A percentile compares a stretch with the other conserved stretches of the same genome.
Evolutionary conservation across 306 rosid species (phyloP).

Genomic region (Cucumis hystrix): DNA sequence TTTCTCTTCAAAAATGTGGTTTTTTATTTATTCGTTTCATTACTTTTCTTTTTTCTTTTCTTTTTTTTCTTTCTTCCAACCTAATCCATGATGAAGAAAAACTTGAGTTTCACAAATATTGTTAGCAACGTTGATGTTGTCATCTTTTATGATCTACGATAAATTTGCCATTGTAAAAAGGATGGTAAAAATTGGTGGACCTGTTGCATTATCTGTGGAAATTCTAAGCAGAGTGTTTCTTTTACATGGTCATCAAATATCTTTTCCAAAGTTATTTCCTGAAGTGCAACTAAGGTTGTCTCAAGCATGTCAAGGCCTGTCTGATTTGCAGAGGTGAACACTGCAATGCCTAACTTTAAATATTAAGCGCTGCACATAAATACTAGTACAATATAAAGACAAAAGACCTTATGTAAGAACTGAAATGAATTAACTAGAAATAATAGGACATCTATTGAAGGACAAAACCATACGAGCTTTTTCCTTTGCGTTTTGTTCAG

Average conservation of each 20-base stretch:
- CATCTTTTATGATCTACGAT: not conserved
- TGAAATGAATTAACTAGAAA: not conserved
- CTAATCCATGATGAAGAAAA: no score
- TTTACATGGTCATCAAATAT: constrained; percentile 89
- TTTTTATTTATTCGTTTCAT: no score
- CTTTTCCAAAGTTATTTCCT: constrained; percentile 77
- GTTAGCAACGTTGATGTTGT: not conserved
- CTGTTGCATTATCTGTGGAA: constrained; percentile 97
- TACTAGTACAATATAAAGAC: not conserved
- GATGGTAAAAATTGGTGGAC: constrained; percentile 17
- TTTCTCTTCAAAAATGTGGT: no score
- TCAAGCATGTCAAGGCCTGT: constrained; percentile 99
- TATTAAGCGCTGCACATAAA: not conserved
- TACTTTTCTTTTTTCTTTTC: no score
- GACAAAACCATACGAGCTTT: not conserved
- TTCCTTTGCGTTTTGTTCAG: not conserved
- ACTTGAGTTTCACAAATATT: no score
- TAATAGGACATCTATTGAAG: not conserved
- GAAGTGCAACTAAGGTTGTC: constrained; percentile 89
- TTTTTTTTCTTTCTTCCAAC: no score
- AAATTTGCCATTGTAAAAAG: not conserved
- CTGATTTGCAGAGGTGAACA: constrained; percentile 93
- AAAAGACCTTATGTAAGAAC: not conserved
- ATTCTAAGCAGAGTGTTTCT: constrained; percentile 72
- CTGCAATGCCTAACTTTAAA: constrained; percentile 49